Conservation (phyloP, 1,284 basidiomycete species). For the Sparassis latifolia region DNA sequence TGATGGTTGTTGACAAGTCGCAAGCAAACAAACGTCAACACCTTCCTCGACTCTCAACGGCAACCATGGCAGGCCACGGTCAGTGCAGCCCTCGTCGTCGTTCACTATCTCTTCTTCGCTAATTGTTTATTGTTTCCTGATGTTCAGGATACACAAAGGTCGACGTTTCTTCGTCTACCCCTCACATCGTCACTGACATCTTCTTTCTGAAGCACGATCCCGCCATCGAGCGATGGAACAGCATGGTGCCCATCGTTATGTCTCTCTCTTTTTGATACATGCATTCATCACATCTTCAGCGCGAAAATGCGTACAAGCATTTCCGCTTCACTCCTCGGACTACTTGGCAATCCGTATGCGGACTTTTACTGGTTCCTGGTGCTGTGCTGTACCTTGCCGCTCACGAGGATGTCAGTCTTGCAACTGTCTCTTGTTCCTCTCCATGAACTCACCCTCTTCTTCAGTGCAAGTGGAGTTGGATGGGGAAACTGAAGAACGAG, state of each 20-base stretch:
- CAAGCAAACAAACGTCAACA: conserved; percentile 32
- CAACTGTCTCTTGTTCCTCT: background rate
- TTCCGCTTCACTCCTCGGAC: conserved; percentile 72
- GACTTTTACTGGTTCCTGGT: conserved; percentile 41
- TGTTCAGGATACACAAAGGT: conserved; percentile 18
- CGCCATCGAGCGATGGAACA: conserved; percentile 74
- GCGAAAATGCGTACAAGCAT: conserved; percentile 73
- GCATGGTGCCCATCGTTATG: conserved; percentile 46
- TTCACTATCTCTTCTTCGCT: background rate
- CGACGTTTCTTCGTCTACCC: background rate
- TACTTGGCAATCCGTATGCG: conserved; percentile 44
- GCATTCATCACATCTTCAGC: conserved; percentile 33
- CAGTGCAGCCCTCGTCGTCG: conserved; percentile 13
- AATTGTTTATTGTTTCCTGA: background rate
- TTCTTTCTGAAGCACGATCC: conserved; percentile 55
- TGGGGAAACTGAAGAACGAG: conserved; percentile 32
- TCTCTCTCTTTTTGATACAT: background rate
- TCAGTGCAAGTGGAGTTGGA: conserved; percentile 32
- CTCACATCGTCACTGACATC: background rate
- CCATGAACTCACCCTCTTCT: background rate
- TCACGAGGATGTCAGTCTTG: conserved; percentile 29
- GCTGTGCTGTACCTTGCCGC: conserved; percentile 33
- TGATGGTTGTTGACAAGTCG: background rate
- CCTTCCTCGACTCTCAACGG: conserved; percentile 13
- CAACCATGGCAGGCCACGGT: conserved; percentile 44